Evolutionary conservation across 2,329 filamentous ascomycete species (phyloP).

Genomic region (Teratosphaeria epicoccoides): DNA sequence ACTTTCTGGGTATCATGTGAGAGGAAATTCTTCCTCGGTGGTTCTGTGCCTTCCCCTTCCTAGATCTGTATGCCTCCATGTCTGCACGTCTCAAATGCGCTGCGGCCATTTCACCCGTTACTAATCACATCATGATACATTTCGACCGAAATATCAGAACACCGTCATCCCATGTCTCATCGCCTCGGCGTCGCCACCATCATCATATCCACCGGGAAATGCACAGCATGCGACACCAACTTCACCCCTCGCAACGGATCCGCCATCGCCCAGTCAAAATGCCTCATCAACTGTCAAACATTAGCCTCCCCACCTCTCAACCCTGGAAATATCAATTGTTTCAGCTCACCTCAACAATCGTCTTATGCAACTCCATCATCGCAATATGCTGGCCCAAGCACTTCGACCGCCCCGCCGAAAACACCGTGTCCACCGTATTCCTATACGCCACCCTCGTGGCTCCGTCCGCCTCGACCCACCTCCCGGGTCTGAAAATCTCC

Average conservation of each 20-base stretch:
- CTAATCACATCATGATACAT: no score
- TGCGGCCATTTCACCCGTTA: no score
- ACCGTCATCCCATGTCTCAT: neutral
- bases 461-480: constrained; percentile 36
- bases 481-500: constrained; percentile 37
- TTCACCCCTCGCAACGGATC: constrained; percentile 8
- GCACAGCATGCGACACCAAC: constrained; percentile 4
- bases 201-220: constrained; percentile 10
- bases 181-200: constrained; percentile 5
- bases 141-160: neutral
- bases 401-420: constrained; percentile 35
- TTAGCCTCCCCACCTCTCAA: neutral
- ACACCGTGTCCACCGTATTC: constrained; percentile 34
- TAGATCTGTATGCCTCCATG: neutral
- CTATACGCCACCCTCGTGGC: constrained; percentile 30
- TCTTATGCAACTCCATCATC: constrained; percentile 40
- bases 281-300: constrained; percentile 18
- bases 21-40: neutral
- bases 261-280: constrained; percentile 10
- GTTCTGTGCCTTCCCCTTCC: neutral
- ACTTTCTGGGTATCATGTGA: neutral
- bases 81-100: no score
- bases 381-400: constrained; percentile 42
- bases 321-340: neutral
- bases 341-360: constrained; percentile 36